Evolutionary conservation across 2,329 filamentous ascomycete species (phyloP), one percentile per base, ranked within the genome.

Genomic region (Thielaviopsis populi): DNA sequence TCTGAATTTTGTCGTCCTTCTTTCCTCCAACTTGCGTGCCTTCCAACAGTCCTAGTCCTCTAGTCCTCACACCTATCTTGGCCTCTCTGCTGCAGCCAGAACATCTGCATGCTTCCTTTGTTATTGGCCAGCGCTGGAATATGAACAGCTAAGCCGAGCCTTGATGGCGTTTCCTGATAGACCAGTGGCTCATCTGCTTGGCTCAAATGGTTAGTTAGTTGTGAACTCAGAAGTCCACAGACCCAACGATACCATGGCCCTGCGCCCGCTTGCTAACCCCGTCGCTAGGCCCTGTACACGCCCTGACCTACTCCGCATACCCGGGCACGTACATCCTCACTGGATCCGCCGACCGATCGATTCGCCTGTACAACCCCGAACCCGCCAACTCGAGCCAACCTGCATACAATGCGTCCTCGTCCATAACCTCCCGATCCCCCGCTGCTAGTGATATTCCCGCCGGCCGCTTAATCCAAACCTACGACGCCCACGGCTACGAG

Each of bases 401-500:
- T 0, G 42, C 61, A 22, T 59, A 62, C 17, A 37, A 37, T 8
- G 1, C 8, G 41, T 60, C n/a, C 37, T 30, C 48, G 56, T 64
- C 33, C 43, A 54, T 22, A 62, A 54, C 22, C 46, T 17, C 7
- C 11, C 59, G 1, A 3, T 24, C 3, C 7, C 30, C 22, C 53
- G 59, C n/a, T 19, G 11, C 15, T 68, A 2, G 43, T 68, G 24
- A 33, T 1, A 67, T 76, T 5, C 78, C 79, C 0, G 71, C 79
- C 66, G 81, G 80, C 68, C 77, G 79, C 1, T 84, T 94, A 2
- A 89, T 99, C 71, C 91, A 96, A 75, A 88, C 84, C 42, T 99
- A 96, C 76, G 78, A 85, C 42, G 89, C 88, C 1, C 94, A 99
- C 75, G 91, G 90, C 68, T 96, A 99, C 77, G 88, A 91, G 69